A percentile compares a stretch with the other conserved stretches of the same genome.
phyloP scores from a whole-genome alignment of 495 filamentous ascomycete genomes.

The Penicillium coffeae region DNA sequence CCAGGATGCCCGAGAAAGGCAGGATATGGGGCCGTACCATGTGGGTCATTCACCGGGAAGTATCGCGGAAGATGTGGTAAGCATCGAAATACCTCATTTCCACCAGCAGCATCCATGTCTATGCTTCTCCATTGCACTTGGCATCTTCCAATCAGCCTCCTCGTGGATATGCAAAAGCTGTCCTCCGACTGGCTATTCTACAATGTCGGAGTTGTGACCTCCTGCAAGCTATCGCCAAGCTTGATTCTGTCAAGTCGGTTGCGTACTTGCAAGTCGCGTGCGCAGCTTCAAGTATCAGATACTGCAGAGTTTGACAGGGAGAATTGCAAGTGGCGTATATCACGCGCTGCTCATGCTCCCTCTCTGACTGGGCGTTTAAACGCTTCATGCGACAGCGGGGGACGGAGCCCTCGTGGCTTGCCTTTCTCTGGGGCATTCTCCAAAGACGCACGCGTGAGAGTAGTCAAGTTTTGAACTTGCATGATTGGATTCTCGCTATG shows the following conservation, averaged over 20 bases:
- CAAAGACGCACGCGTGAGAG: background rate
- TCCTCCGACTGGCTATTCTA: too few species aligned
- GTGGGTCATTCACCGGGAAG: background rate
- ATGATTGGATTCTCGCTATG: too few species aligned
- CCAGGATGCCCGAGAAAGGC: background rate
- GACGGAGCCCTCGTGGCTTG: background rate
- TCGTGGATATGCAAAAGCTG: too few species aligned
- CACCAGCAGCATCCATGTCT: background rate
- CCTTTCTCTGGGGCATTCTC: background rate
- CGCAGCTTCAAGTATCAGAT: background rate
- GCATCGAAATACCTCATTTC: too few species aligned
- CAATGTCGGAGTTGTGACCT: too few species aligned
- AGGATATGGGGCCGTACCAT: background rate
- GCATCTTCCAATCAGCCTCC: background rate
- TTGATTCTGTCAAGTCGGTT: too few species aligned
- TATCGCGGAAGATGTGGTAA: background rate
- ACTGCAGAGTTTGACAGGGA: background rate
- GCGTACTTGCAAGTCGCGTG: background rate
- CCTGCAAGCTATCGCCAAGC: too few species aligned
- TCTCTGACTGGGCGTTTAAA: background rate
- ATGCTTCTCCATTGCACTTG: background rate
- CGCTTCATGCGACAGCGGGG: background rate
- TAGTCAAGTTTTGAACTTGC: background rate
- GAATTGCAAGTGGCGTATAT: background rate
- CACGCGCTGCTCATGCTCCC: background rate